Conservation (phyloP, 2,329 filamentous ascomycete genomes). For the Colletotrichum limetticola region DNA sequence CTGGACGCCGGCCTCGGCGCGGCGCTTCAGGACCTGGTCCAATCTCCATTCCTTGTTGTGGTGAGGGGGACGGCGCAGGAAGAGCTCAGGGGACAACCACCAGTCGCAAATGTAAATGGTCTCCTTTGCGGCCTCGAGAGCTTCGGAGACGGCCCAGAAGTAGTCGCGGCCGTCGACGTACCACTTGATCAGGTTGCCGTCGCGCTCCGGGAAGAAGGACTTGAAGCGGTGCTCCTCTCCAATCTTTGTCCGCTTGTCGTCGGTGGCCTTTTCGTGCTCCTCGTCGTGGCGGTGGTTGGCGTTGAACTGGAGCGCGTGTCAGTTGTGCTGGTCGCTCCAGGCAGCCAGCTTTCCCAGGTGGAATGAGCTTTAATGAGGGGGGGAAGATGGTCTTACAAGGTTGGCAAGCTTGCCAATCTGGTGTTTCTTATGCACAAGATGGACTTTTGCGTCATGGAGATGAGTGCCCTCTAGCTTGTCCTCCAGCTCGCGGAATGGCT, state of each 20-base stretch:
- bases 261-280: slow-evolving; percentile 85
- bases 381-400: slow-evolving; percentile 54
- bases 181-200: slow-evolving; percentile 93
- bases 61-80: slow-evolving; percentile 85
- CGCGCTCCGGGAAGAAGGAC: slow-evolving; percentile 90
- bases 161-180: slow-evolving; percentile 97
- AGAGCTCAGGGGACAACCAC: slow-evolving; percentile 94
- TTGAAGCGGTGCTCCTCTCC: slow-evolving; percentile 82
- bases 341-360: not conserved
- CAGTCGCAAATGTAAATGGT: slow-evolving; percentile 96
- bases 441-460: slow-evolving; percentile 67
- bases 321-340: not conserved
- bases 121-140: slow-evolving; percentile 89
- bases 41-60: slow-evolving; percentile 87
- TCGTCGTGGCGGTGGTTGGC: slow-evolving; percentile 93
- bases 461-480: slow-evolving; percentile 66
- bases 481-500: slow-evolving; percentile 56
- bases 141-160: slow-evolving; percentile 91
- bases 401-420: slow-evolving; percentile 73
- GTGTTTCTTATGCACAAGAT: slow-evolving; percentile 71
- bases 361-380: not conserved
- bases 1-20: slow-evolving; percentile 91
- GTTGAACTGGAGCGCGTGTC: slow-evolving; percentile 69
- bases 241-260: slow-evolving; percentile 80
- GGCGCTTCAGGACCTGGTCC: slow-evolving; percentile 87